These are phyloP conservation scores for Naegleria gruberi DNA, from an alignment of 208 protist genomes.

Conservation along the genomic window DNA sequence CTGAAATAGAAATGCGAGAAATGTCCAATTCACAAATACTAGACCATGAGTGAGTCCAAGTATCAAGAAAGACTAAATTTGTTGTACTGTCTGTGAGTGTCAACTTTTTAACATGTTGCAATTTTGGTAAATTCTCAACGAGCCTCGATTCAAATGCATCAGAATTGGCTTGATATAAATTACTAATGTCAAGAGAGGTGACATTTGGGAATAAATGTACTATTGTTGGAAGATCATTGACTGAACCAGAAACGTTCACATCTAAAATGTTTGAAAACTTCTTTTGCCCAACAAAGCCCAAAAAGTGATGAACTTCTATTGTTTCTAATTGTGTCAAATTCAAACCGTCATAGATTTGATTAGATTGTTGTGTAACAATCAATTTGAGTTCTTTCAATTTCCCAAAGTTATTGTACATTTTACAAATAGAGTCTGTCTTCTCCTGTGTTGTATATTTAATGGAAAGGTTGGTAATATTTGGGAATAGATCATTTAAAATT, in stretches of 20 bases:
- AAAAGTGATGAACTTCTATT: neutral
- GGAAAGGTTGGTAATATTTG: neutral
- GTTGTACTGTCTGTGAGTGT: neutral
- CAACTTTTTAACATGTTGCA: neutral
- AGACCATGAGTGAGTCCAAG: neutral
- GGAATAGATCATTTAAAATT: neutral
- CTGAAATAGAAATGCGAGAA: neutral
- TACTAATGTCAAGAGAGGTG: neutral
- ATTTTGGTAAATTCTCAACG: neutral
- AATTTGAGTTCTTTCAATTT: neutral
- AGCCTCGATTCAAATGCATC: neutral
- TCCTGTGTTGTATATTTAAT: neutral
- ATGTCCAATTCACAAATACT: neutral
- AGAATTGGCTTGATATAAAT: neutral
- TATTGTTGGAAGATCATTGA: neutral
- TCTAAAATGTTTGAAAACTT: neutral
- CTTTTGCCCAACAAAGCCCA: neutral
- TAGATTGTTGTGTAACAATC: neutral
- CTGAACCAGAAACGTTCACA: neutral
- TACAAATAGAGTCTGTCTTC: neutral
- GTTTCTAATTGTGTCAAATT: neutral
- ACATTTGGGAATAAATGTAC: neutral
- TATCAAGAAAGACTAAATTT: neutral
- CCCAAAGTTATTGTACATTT: neutral
- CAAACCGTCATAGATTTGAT: neutral